Conservation (phyloP, 192 early-diverging fungal genomes). For the Backusella liffmaniae region DNA sequence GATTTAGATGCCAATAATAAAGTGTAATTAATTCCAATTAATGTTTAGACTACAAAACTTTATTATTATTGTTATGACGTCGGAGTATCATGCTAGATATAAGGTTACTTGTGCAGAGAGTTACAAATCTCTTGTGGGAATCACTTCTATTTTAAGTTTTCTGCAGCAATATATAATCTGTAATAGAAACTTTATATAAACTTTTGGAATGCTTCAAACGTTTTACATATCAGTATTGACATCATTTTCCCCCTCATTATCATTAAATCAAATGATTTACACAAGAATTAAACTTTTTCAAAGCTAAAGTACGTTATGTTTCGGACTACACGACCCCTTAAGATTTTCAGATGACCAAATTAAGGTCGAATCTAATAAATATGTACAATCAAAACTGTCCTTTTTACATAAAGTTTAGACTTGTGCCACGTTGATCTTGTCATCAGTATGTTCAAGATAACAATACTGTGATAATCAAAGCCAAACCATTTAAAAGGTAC, state of each 20-base stretch:
- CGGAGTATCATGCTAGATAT: not conserved
- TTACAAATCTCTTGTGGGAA: not conserved
- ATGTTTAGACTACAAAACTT: not conserved
- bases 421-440: not conserved
- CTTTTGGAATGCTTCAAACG: not conserved
- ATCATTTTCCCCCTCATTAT: not conserved
- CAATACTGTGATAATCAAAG: not conserved
- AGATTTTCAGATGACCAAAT: not conserved
- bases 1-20: not conserved
- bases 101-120: not conserved
- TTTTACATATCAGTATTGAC: not conserved
- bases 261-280: slow-evolving; percentile 2
- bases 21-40: not conserved
- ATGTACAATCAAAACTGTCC: not conserved
- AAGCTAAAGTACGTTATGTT: not conserved
- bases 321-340: not conserved
- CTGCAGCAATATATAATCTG: not conserved
- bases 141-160: not conserved
- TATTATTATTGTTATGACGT: not conserved
- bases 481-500: not conserved
- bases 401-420: slow-evolving; percentile 3
- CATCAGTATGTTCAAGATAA: not conserved
- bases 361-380: slow-evolving; percentile 1
- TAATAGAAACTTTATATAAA: not conserved
- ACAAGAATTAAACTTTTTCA: not conserved